Conservation (phyloP, 352 stramenopile species). For the Pythium myriotylum region DNA sequence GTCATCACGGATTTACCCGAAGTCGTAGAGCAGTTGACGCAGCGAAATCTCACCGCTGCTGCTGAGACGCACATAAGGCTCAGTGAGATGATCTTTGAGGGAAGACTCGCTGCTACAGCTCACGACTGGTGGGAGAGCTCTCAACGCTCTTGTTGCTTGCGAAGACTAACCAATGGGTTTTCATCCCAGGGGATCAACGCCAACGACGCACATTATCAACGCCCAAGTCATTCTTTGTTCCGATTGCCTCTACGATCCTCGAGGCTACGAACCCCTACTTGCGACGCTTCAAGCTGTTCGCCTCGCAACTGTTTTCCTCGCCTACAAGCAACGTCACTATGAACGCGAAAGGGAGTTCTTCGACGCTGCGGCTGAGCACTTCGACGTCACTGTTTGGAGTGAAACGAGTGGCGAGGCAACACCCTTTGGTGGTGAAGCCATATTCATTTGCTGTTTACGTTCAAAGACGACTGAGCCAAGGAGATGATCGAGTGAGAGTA, state of each 20-base stretch:
- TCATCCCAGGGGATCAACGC: slow-evolving; percentile 18
- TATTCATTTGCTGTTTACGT: slow-evolving; percentile 43
- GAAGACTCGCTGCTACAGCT: slow-evolving; percentile 26
- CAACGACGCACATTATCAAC: background rate
- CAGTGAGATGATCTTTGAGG: slow-evolving; percentile 18
- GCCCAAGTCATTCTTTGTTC: slow-evolving; percentile 51
- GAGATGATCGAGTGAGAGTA: background rate
- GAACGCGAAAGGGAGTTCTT: slow-evolving; percentile 58
- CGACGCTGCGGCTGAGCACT: slow-evolving; percentile 32
- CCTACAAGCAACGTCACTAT: slow-evolving; percentile 72
- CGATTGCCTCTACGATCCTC: slow-evolving; percentile 72
- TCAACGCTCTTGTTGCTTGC: background rate
- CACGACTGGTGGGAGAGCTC: slow-evolving; percentile 44
- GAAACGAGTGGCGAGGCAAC: slow-evolving; percentile 5
- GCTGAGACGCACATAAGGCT: slow-evolving; percentile 30
- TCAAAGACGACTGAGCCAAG: background rate
- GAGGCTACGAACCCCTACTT: slow-evolving; percentile 40
- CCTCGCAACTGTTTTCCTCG: slow-evolving; percentile 40
- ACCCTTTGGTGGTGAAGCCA: slow-evolving; percentile 38
- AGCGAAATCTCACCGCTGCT: slow-evolving; percentile 35
- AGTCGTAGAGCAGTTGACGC: slow-evolving; percentile 45
- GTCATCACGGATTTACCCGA: slow-evolving; percentile 55
- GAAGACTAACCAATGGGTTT: background rate
- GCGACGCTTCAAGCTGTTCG: slow-evolving; percentile 42
- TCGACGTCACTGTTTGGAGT: slow-evolving; percentile 44